Evolutionary conservation across 305 asterid species (phyloP), one percentile per base, ranked within the genome.

Genomic region (Petunia hybrid): DNA sequence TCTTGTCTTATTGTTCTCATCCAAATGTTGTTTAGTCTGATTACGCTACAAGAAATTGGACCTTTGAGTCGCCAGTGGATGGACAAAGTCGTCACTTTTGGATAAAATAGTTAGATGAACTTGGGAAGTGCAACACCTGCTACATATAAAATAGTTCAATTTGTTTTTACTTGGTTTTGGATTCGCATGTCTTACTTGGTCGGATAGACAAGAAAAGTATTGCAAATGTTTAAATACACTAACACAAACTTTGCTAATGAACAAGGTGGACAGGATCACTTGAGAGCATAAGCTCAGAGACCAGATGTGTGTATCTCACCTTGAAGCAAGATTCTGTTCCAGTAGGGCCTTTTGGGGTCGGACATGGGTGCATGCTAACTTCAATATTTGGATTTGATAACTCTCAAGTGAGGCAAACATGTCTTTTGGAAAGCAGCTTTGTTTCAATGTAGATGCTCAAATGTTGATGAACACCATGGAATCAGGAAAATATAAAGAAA

Each of bases 281-380:
- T 73, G 78, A 73, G 31, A 13, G 62, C 78, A 62, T 31, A 39
- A 55, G 61, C 35, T 62, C 6, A 62, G 43, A 31, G 40, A 38
- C 61, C 48, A 45, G 9, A 63, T n/a, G 36, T 63, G 81, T n/a
- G n/a, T n/a, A 78, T 60, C 46, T 78, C 46, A 35, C 13, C 43
- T 45, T 62, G 74, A 78, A 78, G 81, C 74, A 78, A 78, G 35
- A 10, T 43, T 61, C 60, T 42, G 81, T 61, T 43, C 5, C 48
- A 45, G 81, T 78, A 78, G 81, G 81, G 75, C 51, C 63, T 78
- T 65, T 64, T 13, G 4, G 48, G 75, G 48, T 74, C 42, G 59
- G 55, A 78, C 68, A 62, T 45, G 8, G 61, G 69, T 60, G 71
- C 71, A 43, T 77, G 81, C 36, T 13, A 35, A 31, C 61, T 43